Conservation (phyloP, 257 asterid species). For the Gentiana straminea region DNA sequence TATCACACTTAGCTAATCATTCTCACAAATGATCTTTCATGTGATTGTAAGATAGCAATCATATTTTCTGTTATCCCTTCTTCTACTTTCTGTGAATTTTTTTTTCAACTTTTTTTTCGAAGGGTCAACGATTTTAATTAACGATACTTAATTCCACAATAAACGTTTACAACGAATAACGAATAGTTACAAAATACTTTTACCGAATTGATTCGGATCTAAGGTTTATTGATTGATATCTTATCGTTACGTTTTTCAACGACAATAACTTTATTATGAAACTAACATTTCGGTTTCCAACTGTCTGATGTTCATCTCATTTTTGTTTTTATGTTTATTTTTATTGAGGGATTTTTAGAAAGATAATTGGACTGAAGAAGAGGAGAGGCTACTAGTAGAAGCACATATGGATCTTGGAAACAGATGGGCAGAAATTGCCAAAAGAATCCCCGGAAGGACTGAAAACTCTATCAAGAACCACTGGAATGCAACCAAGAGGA, state of each 20-base stretch:
- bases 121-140: too few species aligned
- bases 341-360: conserved; percentile 22
- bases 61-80: too few species aligned
- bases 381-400: conserved; percentile 42
- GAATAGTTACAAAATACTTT: too few species aligned
- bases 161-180: too few species aligned
- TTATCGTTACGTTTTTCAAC: conserved; percentile 8
- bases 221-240: too few species aligned
- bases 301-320: too few species aligned
- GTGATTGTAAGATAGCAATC: conserved; percentile 3
- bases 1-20: background rate
- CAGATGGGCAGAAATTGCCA: conserved; percentile 66
- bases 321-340: background rate
- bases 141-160: too few species aligned
- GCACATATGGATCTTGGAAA: conserved; percentile 48
- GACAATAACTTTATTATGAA: conserved; percentile 7
- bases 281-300: background rate
- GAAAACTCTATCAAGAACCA: conserved; percentile 77
- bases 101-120: too few species aligned
- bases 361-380: conserved; percentile 55
- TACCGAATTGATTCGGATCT: too few species aligned
- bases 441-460: conserved; percentile 50
- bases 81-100: too few species aligned
- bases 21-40: conserved; percentile 11
- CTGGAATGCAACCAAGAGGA: conserved; percentile 66